These are phyloP conservation scores for Saccharomyces uvarum DNA, from an alignment of 1,139 yeast species.

Conservation along the genomic window DNA sequence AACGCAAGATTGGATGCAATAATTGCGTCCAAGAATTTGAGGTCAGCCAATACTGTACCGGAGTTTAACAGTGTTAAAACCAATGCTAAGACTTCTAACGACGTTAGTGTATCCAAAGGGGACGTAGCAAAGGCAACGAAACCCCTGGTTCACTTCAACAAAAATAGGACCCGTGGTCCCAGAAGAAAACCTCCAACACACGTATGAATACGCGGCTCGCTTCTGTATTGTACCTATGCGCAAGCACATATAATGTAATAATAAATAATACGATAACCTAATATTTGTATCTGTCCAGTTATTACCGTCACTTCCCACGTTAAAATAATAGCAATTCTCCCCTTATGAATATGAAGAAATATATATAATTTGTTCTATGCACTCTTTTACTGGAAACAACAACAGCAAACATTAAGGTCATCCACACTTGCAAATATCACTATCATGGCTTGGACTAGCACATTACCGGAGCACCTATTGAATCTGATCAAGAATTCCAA, in stretches of 20 bases:
- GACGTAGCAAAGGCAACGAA: neutral
- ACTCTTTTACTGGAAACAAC: neutral
- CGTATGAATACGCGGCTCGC: neutral
- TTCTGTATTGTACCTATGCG: neutral
- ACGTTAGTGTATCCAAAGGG: neutral
- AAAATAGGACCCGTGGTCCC: slow-evolving; percentile 65
- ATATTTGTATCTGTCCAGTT: neutral
- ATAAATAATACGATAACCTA: neutral
- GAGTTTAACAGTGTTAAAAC: neutral
- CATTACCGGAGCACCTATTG: slow-evolving; percentile 52
- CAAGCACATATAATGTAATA: neutral
- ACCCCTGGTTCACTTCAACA: slow-evolving; percentile 49
- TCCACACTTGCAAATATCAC: neutral
- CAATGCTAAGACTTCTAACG: neutral
- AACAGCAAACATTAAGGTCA: neutral
- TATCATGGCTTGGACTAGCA: slow-evolving; percentile 26
- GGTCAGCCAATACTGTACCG: neutral
- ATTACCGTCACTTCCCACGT: neutral
- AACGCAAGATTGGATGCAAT: neutral
- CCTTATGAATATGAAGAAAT: neutral
- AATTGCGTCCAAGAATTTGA: neutral
- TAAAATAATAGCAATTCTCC: neutral
- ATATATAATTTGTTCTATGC: neutral
- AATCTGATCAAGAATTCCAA: slow-evolving; percentile 50
- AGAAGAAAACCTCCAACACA: slow-evolving; percentile 54